A percentile compares a stretch with the other conserved stretches of the same genome.
These are phyloP conservation scores for Jatropha curcas DNA, from an alignment of 345 rosid genomes.

Conservation along the genomic window DNA sequence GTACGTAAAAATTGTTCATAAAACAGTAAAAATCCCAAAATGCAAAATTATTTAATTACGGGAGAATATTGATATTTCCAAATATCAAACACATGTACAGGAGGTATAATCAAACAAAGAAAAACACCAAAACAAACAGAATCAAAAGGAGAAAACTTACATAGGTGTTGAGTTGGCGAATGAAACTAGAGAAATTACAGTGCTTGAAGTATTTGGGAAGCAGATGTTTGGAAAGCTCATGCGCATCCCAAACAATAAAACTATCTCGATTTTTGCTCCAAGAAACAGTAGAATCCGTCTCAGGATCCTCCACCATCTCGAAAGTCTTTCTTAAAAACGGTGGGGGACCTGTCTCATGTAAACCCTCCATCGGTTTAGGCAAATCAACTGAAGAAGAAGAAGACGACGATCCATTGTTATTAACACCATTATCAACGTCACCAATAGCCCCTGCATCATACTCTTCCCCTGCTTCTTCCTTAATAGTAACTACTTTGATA, in stretches of 20 bases:
- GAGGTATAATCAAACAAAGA: not conserved
- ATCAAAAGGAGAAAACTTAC: slow-evolving; percentile 5
- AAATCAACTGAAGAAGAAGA: slow-evolving; percentile 32
- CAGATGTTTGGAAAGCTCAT: slow-evolving; percentile 24
- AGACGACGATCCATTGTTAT: slow-evolving; percentile 28
- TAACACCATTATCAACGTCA: not conserved
- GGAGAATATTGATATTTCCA: too few relatives aligned
- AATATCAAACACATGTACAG: not conserved
- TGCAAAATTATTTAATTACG: not conserved
- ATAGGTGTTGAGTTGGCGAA: slow-evolving; percentile 36
- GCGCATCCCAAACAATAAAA: slow-evolving; percentile 33
- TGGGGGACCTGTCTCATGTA: slow-evolving; percentile 53
- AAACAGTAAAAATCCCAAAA: not conserved
- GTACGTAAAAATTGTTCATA: too few relatives aligned
- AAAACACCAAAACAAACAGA: not conserved
- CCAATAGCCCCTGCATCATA: not conserved
- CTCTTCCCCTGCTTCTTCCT: slow-evolving; percentile 22
- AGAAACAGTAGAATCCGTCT: slow-evolving; percentile 19
- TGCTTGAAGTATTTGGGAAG: slow-evolving; percentile 37
- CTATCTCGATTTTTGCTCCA: slow-evolving; percentile 26
- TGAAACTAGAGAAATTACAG: slow-evolving; percentile 36
- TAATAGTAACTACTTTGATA: slow-evolving; percentile 18
- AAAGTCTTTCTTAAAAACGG: slow-evolving; percentile 26
- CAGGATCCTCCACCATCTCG: slow-evolving; percentile 37
- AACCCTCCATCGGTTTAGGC: slow-evolving; percentile 56